Base-by-base conservation (phyloP, 2,329 filamentous ascomycete genomes). In the Colletotrichum cuscutae region DNA sequence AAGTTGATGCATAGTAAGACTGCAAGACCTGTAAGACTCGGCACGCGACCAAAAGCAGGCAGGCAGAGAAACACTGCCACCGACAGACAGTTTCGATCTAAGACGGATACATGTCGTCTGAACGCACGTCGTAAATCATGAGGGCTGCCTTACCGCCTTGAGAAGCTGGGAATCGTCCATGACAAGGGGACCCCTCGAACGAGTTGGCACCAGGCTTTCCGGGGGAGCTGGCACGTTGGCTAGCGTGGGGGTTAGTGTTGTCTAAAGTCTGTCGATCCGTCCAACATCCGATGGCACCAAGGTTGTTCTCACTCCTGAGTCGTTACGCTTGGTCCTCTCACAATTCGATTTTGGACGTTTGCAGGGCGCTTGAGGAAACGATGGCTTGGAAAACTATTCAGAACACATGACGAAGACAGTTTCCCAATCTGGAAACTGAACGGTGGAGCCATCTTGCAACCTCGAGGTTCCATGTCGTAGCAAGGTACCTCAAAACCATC, bases 171-270 rank as follows among this genome's bases (percentile, higher is more conserved):
- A 32, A 28, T 19, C 37, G 9, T 9, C 12, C 46, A 22, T 37
- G 56, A 37, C 28, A 61, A 46, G 60, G 32, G 42, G 11, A 37
- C 28, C 56, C 42, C 32, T 22, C 42, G 26, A 53, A 30, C 28
- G 37, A 35, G 64, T 15, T 68, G 32, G 49, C 35, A 28, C 61
- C 46, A 22, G 42, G 42, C 42, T 49, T 49, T 49, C 42, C 42
- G 42, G 42, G 42, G 42, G 42, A 49, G 42, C 11, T 46, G 65
- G 22, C n/a, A 46, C 11, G 26, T 30, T 56, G 35, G 30, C 19
- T 65, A 68, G 64, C 58, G 68, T 68, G 68, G 68, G 68, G 68
- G 68, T 58, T 68, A 63, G 64, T 46, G 35, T 13, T 52, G 9
- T 35, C 49, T 32, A 26, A 30, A 42, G 57, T 30, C 5, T 37